Base-by-base conservation (phyloP, 106 monocot species). In the Allium cepa region DNA sequence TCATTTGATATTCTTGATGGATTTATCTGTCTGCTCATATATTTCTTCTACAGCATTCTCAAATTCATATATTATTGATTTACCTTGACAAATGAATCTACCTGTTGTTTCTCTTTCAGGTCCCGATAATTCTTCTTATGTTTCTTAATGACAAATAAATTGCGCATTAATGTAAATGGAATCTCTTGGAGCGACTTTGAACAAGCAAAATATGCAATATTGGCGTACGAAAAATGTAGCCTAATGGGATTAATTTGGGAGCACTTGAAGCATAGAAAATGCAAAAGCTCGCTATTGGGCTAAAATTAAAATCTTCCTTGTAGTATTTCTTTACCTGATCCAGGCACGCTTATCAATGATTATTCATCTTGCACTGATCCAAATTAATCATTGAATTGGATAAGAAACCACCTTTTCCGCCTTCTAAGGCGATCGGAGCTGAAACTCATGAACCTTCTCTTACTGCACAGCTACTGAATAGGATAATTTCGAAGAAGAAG, bases 241-340 rank as follows among this genome's bases (percentile, higher is more conserved):
- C 36, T 36, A 36, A 36, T 36, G 5, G 4, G 36, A 4, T 36
- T 36, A 36, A 87, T 55, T 78, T 75, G 14, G 87, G 60, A 7
- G 80, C 62, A 56, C 57, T 64, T 49, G 83, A 83, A 64, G 80
- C 80, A 22, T 83, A 28, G 57, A 75, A 11, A 72, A 72, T 63
- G 80, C 78, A 46, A 80, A 83, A 57, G 48, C 83, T 22, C 71
- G 87, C 4, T 87, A 73, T 60, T 78, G 66, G 57, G 77, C 87
- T 16, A n/a, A 9, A 69, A 75, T 17, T 69, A 80, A 46, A 72
- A 71, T 10, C 51, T 59, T 56, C 60, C 68, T 52, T 71, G 71
- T 18, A 48, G 69, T 9, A n/a, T 64, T 26, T 83, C 87, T 11
- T 65, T 80, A 36, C 83, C 80, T 3, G 66, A 80, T 8, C 64